Conservation (phyloP, 1,284 basidiomycete genomes). For the Ustilago trichophora region DNA sequence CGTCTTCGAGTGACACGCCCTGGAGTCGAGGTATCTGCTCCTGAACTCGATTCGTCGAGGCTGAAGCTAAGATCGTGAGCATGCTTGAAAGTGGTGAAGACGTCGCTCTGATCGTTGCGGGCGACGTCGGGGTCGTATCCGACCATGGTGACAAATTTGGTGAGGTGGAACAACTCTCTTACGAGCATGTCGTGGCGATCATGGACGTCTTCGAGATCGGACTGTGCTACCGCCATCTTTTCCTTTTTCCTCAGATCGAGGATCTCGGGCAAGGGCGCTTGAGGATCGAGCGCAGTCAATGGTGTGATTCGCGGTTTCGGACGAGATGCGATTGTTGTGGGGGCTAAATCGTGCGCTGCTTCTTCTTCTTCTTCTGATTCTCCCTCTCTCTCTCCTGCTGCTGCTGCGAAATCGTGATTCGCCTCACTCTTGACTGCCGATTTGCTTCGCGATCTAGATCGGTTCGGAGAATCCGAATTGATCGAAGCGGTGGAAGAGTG, state of each 20-base stretch:
- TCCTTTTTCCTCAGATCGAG: slow-evolving; percentile 30
- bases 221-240: slow-evolving; percentile 30
- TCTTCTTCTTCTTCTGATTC: too few species aligned
- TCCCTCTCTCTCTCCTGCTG: background rate
- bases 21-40: slow-evolving; percentile 11
- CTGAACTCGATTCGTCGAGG: slow-evolving; percentile 17
- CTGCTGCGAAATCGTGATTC: background rate
- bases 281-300: slow-evolving; percentile 11
- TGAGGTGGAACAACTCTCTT: slow-evolving; percentile 57
- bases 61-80: slow-evolving; percentile 45
- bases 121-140: slow-evolving; percentile 57
- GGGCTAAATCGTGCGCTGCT: too few species aligned
- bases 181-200: slow-evolving; percentile 57
- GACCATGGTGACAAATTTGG: slow-evolving; percentile 58
- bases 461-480: slow-evolving; percentile 7
- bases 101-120: slow-evolving; percentile 45
- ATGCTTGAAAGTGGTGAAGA: slow-evolving; percentile 50
- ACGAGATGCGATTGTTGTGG: background rate
- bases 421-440: slow-evolving; percentile 15
- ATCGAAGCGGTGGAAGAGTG: slow-evolving; percentile 3
- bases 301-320: slow-evolving; percentile 32
- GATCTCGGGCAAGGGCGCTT: slow-evolving; percentile 22
- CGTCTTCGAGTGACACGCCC: slow-evolving; percentile 44
- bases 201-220: slow-evolving; percentile 47
- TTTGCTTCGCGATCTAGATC: slow-evolving; percentile 35